Evolutionary conservation across 2,329 filamentous ascomycete species (phyloP).

Genomic region (Pseudogymnoascus sp.): DNA sequence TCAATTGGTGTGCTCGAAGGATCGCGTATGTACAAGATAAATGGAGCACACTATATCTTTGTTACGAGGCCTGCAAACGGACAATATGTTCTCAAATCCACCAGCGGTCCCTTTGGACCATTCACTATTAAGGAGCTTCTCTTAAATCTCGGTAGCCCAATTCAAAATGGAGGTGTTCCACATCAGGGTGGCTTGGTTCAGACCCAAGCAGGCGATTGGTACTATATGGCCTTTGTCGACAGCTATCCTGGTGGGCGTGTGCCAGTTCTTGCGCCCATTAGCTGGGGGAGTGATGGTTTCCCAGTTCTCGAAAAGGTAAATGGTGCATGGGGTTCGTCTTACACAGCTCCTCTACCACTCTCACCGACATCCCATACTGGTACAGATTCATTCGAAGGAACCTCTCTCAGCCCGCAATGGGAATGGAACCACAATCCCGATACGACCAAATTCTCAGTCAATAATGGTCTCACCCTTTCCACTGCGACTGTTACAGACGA

Average conservation of each 20-base stretch:
- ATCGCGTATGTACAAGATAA: slow-evolving; percentile 48
- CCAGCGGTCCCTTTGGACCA: slow-evolving; percentile 42
- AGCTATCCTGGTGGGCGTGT: slow-evolving; percentile 49
- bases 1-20: slow-evolving; percentile 39
- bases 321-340: slow-evolving; percentile 41
- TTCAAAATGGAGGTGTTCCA: slow-evolving; percentile 37
- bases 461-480: slow-evolving; percentile 37
- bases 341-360: slow-evolving; percentile 31
- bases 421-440: slow-evolving; percentile 59
- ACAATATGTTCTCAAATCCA: slow-evolving; percentile 41
- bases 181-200: slow-evolving; percentile 51
- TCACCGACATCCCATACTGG: slow-evolving; percentile 28
- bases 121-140: slow-evolving; percentile 40
- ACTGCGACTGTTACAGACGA: slow-evolving; percentile 46
- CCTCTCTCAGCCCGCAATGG: slow-evolving; percentile 38
- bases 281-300: slow-evolving; percentile 44
- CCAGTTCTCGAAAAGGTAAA: slow-evolving; percentile 36
- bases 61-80: slow-evolving; percentile 37
- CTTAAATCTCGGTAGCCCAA: slow-evolving; percentile 34
- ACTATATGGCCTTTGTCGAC: slow-evolving; percentile 50
- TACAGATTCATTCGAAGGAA: slow-evolving; percentile 39
- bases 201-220: slow-evolving; percentile 45
- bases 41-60: slow-evolving; percentile 49
- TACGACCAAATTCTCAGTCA: slow-evolving; percentile 35
- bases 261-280: slow-evolving; percentile 48